Evolutionary conservation across 208 protist genomes (phyloP).

Genomic region (Acanthamoeba culbertsoni): DNA sequence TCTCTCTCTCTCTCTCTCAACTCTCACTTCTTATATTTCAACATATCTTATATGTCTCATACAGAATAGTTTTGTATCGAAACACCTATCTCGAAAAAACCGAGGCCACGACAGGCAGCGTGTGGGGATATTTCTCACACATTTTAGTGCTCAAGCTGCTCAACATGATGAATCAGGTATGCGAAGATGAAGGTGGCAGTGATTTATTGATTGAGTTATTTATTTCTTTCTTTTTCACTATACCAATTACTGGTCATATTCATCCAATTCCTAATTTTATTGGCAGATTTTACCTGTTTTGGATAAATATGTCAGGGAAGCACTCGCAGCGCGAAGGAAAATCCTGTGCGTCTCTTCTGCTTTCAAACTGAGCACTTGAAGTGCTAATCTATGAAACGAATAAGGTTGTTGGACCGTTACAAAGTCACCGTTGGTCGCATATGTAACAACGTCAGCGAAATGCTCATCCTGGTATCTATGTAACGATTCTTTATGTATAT

Average conservation of each 20-base stretch:
- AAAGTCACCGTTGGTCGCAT: neutral
- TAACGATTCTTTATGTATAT: neutral
- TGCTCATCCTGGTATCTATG: neutral
- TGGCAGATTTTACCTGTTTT: neutral
- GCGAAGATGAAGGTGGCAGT: neutral
- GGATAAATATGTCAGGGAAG: neutral
- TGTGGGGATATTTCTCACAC: neutral
- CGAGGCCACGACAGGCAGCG: neutral
- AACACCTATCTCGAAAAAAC: neutral
- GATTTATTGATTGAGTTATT: too few relatives aligned
- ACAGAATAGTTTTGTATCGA: neutral
- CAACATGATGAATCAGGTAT: neutral
- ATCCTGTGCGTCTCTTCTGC: neutral
- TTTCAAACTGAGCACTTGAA: neutral
- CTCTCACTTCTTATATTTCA: neutral
- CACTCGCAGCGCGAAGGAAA: neutral
- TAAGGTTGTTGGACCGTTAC: constrained; percentile 9
- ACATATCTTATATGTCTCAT: neutral
- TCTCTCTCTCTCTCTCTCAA: neutral
- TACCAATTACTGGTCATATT: too few relatives aligned
- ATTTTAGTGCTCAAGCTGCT: constrained; percentile 4
- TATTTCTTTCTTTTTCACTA: too few relatives aligned
- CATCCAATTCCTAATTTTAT: neutral
- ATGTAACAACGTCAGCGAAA: neutral
- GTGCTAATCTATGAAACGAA: too few relatives aligned